These are phyloP conservation scores for Oryza coarctata DNA, from an alignment of 176 grass and related monocot genomes.

Conservation along the genomic window DNA sequence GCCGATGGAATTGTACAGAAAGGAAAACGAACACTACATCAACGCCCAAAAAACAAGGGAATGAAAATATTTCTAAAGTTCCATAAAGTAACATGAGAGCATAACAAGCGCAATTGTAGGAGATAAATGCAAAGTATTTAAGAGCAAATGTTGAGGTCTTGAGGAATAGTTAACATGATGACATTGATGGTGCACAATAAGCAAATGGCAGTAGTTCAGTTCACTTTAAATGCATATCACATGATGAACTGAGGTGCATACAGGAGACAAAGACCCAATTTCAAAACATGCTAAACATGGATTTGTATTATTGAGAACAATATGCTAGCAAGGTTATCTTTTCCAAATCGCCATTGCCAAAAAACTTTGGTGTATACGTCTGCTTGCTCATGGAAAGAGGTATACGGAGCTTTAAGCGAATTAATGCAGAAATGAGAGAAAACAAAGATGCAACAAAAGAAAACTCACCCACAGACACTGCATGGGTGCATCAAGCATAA, in stretches of 20 bases:
- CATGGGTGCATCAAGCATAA: constrained; percentile 80
- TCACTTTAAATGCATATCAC: background rate
- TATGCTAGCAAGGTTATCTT: too few relatives aligned
- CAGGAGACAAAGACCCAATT: background rate
- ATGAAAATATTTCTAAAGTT: background rate
- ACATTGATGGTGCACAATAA: background rate
- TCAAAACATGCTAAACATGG: background rate
- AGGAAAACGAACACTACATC: background rate
- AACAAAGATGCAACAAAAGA: background rate
- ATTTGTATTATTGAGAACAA: too few relatives aligned
- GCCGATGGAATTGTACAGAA: constrained; percentile 56
- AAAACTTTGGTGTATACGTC: background rate
- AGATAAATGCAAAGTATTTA: too few relatives aligned
- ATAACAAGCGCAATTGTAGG: background rate
- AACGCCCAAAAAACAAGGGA: background rate
- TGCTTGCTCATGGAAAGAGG: background rate
- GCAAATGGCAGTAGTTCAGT: background rate
- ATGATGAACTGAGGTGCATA: background rate
- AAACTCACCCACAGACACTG: constrained; percentile 77
- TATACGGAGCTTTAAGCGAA: constrained; percentile 19
- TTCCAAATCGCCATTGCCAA: too few relatives aligned
- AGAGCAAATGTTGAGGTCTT: background rate
- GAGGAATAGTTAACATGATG: background rate
- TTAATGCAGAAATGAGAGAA: background rate
- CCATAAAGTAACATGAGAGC: background rate